These are phyloP conservation scores for Cadophora sp. DNA, from an alignment of 2,329 filamentous ascomycete genomes.

Conservation along the genomic window DNA sequence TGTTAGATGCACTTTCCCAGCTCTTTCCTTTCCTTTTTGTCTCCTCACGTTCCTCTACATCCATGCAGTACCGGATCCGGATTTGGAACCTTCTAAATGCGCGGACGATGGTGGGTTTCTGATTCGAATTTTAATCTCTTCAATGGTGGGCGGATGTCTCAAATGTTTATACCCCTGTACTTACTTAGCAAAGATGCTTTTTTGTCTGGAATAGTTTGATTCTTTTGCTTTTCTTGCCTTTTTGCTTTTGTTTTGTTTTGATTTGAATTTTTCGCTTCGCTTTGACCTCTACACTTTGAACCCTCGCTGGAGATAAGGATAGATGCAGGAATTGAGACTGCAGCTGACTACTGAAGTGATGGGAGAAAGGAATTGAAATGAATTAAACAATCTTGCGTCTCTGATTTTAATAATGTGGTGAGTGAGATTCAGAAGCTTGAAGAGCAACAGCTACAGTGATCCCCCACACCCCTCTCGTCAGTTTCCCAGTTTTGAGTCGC, in stretches of 20 bases:
- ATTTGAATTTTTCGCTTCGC: not conserved
- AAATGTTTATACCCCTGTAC: constrained; percentile 11
- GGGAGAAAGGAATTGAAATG: not conserved
- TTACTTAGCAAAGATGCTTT: not conserved
- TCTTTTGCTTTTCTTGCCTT: not conserved
- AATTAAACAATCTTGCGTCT: not conserved
- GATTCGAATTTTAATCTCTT: not conserved
- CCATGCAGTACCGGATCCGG: not conserved
- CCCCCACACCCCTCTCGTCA: too few species aligned
- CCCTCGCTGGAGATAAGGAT: too few species aligned
- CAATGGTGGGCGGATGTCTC: constrained; percentile 4
- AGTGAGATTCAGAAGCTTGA: too few species aligned
- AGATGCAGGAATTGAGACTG: not conserved
- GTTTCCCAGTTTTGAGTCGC: too few species aligned
- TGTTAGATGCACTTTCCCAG: not conserved
- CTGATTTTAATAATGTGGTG: too few species aligned
- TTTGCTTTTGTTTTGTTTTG: not conserved
- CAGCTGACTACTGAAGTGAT: not conserved
- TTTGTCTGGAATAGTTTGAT: constrained; percentile 1
- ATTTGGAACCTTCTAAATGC: not conserved
- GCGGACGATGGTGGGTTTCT: not conserved
- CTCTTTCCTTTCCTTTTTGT: not conserved
- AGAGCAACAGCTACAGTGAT: too few species aligned
- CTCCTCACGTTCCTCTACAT: too few species aligned
- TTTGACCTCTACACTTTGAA: too few species aligned